Percentiles rank a stretch among this genome's conserved stretches.
Conservation (phyloP, 305 asterid species). For the Solanum chacoense region DNA sequence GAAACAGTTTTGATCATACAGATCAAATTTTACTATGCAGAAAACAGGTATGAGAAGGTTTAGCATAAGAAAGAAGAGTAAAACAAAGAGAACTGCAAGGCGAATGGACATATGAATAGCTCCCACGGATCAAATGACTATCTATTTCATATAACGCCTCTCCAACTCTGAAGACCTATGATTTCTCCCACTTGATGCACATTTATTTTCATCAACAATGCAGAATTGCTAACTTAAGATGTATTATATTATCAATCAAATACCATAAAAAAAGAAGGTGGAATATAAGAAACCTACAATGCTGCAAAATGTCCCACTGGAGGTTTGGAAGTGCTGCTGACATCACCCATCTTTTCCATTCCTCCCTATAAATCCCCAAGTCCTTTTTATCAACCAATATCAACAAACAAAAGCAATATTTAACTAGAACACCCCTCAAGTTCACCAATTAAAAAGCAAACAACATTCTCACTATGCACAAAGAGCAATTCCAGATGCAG, state of each 20-base stretch:
- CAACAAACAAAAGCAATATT: constrained; percentile 22
- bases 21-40: background rate
- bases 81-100: background rate
- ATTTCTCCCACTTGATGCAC: background rate
- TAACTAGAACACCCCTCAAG: constrained; percentile 16
- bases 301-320: constrained; percentile 29
- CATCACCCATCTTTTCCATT: constrained; percentile 85
- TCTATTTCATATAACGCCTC: background rate
- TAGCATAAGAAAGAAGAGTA: background rate
- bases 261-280: constrained; percentile 5
- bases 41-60: background rate
- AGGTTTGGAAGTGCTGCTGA: constrained; percentile 43
- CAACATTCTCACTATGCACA: background rate
- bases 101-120: background rate
- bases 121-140: background rate
- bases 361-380: constrained; percentile 72
- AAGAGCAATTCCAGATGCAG: background rate
- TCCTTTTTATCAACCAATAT: constrained; percentile 38
- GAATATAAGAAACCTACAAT: constrained; percentile 47
- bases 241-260: background rate
- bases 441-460: constrained; percentile 9
- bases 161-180: background rate
- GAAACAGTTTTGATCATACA: background rate
- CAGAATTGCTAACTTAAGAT: background rate
- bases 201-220: background rate